A percentile compares a stretch with the other conserved stretches of the same genome.
These are phyloP conservation scores for Populus trichocarpa DNA, from an alignment of 441 rosid genomes.

Conservation along the genomic window DNA sequence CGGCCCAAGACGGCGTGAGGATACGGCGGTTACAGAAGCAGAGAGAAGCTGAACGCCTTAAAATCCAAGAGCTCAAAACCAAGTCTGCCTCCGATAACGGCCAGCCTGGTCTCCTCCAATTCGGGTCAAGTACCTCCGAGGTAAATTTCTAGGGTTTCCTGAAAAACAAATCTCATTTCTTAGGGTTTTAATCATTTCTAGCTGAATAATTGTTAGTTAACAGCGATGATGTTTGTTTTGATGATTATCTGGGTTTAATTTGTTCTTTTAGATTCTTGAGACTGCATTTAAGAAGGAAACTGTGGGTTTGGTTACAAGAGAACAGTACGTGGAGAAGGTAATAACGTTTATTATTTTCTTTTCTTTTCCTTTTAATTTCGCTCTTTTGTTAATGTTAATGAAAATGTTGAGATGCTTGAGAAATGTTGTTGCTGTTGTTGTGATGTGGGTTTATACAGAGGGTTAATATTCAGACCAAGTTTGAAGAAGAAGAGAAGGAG, in stretches of 20 bases:
- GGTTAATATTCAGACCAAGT: slow-evolving; percentile 82
- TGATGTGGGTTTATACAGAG: slow-evolving; percentile 38
- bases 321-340: slow-evolving; percentile 96
- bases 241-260: not conserved
- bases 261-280: slow-evolving; percentile 60
- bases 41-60: slow-evolving; percentile 91
- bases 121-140: slow-evolving; percentile 93
- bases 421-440: not conserved
- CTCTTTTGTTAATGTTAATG: not conserved
- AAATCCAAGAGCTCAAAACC: slow-evolving; percentile 85
- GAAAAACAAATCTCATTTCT: not conserved
- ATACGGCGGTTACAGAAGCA: slow-evolving; percentile 97
- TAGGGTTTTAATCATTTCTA: not conserved
- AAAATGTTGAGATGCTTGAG: slow-evolving; percentile 1
- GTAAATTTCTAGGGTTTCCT: slow-evolving; percentile 29
- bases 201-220: not conserved
- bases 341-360: not conserved
- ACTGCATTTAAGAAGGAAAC: slow-evolving; percentile 97
- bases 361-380: not conserved
- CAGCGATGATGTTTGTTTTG: not conserved
- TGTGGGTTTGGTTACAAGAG: slow-evolving; percentile 88
- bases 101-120: slow-evolving; percentile 94
- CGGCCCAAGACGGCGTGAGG: slow-evolving; percentile 96
- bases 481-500: slow-evolving; percentile 98
- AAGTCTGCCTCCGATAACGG: slow-evolving; percentile 75